Percentiles rank a stretch among this genome's conserved stretches.
phyloP scores from a whole-genome alignment of 768 basidiomycete genomes.

The Hericium alpestre region DNA sequence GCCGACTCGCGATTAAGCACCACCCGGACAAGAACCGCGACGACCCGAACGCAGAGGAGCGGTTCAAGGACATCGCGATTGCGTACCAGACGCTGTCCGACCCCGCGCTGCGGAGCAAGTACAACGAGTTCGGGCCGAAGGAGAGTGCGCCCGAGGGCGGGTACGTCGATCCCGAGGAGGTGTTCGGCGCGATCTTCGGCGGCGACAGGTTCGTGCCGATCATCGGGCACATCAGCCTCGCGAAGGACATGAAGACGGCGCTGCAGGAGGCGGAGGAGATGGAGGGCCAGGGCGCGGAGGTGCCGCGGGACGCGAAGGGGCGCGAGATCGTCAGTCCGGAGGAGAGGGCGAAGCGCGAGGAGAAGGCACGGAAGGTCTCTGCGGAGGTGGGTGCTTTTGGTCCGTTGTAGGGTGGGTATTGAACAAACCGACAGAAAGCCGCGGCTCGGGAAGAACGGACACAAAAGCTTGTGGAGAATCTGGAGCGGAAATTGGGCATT shows the following conservation, averaged over 20 bases:
- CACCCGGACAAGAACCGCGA: conserved; percentile 90
- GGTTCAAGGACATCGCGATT: conserved; percentile 86
- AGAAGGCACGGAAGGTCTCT: conserved; percentile 52
- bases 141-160: conserved; percentile 78
- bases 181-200: conserved; percentile 74
- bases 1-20: conserved; percentile 78
- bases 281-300: conserved; percentile 27
- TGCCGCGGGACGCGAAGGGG: conserved; percentile 42
- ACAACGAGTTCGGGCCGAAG: conserved; percentile 85
- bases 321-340: conserved; percentile 28
- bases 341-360: conserved; percentile 41
- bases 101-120: conserved; percentile 62
- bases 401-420: conserved; percentile 3
- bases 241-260: conserved; percentile 86
- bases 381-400: conserved; percentile 47
- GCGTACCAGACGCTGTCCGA: conserved; percentile 85
- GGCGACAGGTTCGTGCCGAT: conserved; percentile 80
- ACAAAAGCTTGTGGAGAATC: conserved; percentile 62
- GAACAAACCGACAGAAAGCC: conserved; percentile 47
- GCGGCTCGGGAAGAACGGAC: conserved; percentile 70
- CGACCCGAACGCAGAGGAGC: conserved; percentile 75
- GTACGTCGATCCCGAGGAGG: conserved; percentile 76
- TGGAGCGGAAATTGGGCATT: conserved; percentile 75
- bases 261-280: conserved; percentile 78
- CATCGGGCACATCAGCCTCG: conserved; percentile 82